phyloP scores from a whole-genome alignment of 768 basidiomycete genomes.

The Tylopilus rubrobrunneus region DNA sequence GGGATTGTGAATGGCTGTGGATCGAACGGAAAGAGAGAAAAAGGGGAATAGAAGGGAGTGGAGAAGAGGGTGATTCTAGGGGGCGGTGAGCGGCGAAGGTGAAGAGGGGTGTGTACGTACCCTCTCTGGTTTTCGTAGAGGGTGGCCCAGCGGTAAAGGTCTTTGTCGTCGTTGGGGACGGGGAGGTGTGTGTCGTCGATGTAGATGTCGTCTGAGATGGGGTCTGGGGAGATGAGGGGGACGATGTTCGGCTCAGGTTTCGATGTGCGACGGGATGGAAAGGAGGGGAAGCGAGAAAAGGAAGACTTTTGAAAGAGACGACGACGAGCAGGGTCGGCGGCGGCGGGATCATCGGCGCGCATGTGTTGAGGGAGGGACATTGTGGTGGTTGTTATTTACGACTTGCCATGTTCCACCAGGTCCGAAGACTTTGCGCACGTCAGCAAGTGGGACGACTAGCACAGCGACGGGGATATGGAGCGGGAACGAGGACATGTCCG shows the following conservation, averaged over 20 bases:
- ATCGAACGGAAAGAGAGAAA: constrained; percentile 67
- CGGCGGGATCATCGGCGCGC: constrained; percentile 38
- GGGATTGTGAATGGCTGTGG: constrained; percentile 73
- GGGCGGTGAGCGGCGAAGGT: constrained; percentile 4
- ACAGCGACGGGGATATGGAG: constrained; percentile 14
- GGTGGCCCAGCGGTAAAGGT: constrained; percentile 72
- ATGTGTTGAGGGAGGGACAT: constrained; percentile 37
- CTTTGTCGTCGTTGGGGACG: constrained; percentile 33
- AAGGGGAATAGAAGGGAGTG: constrained; percentile 64
- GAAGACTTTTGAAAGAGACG: constrained; percentile 38
- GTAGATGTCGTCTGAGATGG: constrained; percentile 24
- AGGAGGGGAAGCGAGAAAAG: constrained; percentile 30
- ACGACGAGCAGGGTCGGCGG: constrained; percentile 44
- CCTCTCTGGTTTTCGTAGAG: constrained; percentile 84
- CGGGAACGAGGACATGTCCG: constrained; percentile 42
- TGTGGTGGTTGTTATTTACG: not conserved
- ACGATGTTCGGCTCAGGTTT: not conserved
- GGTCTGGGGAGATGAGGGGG: not conserved
- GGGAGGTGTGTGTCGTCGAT: constrained; percentile 27
- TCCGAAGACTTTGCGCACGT: constrained; percentile 9
- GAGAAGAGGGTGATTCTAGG: constrained; percentile 66
- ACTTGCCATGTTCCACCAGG: constrained; percentile 10
- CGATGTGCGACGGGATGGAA: constrained; percentile 26
- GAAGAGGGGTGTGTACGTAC: constrained; percentile 35
- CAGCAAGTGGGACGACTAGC: not conserved